These are phyloP conservation scores for Metarhizium brunneum DNA, from an alignment of 2,329 filamentous ascomycete genomes.

Conservation along the genomic window DNA sequence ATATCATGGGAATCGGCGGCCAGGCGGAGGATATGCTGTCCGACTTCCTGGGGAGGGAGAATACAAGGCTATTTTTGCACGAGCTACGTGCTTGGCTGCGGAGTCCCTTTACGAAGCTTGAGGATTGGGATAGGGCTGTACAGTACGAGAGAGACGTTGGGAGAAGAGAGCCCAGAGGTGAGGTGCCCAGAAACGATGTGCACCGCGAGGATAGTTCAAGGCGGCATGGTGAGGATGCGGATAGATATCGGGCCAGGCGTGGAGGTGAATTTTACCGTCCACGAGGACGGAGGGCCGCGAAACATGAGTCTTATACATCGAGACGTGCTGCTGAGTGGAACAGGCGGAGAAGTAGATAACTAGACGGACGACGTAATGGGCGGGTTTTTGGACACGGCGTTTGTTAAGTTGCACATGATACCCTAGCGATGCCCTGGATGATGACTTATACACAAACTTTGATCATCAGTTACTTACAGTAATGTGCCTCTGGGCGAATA, in stretches of 20 bases:
- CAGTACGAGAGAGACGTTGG: conserved; percentile 45
- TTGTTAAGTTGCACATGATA: conserved; percentile 1
- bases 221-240: background rate
- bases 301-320: background rate
- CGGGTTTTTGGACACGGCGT: background rate
- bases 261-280: conserved; percentile 21
- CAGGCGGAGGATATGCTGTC: conserved; percentile 70
- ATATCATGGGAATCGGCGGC: conserved; percentile 69
- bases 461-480: background rate
- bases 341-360: conserved; percentile 2
- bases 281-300: background rate
- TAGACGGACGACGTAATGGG: background rate
- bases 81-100: conserved; percentile 76
- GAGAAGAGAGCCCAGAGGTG: background rate
- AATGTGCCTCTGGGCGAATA: background rate
- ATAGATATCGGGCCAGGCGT: background rate
- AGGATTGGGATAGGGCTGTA: conserved; percentile 72
- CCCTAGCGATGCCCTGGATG: background rate
- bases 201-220: background rate
- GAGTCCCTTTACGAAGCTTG: conserved; percentile 63
- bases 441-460: background rate
- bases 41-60: conserved; percentile 67
- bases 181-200: background rate
- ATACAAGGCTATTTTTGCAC: conserved; percentile 71
- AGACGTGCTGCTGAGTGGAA: background rate